Evolutionary conservation across 768 basidiomycete species (phyloP).

Genomic region (Tephrocybe sp.): DNA sequence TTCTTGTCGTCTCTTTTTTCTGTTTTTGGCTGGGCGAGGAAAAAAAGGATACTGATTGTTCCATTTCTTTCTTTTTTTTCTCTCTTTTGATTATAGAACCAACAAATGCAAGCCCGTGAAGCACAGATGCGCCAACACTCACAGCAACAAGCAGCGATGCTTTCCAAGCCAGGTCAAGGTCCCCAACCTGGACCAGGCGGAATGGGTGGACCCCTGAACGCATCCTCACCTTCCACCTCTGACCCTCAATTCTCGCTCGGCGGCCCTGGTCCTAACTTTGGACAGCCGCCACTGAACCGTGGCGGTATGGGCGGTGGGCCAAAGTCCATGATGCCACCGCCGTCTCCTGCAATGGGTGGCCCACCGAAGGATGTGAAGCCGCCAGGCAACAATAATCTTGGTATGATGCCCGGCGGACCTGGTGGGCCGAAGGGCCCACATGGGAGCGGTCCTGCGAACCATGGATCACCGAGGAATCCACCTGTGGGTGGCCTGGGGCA

Average conservation of each 20-base stretch:
- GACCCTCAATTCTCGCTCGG: slow-evolving; percentile 43
- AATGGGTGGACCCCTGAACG: slow-evolving; percentile 27
- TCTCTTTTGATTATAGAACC: slow-evolving; percentile 13
- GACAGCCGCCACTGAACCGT: slow-evolving; percentile 18
- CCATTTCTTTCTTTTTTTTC: not conserved
- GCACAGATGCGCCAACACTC: slow-evolving; percentile 29
- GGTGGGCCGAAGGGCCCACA: slow-evolving; percentile 30
- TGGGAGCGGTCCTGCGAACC: slow-evolving; percentile 28
- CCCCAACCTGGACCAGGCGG: slow-evolving; percentile 23
- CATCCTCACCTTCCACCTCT: slow-evolving; percentile 44
- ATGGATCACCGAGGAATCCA: slow-evolving; percentile 43
- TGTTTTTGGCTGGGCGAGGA: too few species aligned
- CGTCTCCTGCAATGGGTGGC: slow-evolving; percentile 45
- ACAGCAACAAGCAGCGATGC: slow-evolving; percentile 8
- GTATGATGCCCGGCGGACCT: slow-evolving; percentile 2
- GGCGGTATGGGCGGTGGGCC: slow-evolving; percentile 33
- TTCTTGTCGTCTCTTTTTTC: not conserved
- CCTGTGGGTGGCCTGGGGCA: slow-evolving; percentile 15
- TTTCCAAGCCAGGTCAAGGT: slow-evolving; percentile 29
- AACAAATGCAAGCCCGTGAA: slow-evolving; percentile 18
- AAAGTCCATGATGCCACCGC: slow-evolving; percentile 50
- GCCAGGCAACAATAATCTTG: too few species aligned
- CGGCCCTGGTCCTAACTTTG: too few species aligned
- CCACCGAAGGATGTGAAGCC: slow-evolving; percentile 27
- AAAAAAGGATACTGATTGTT: too few species aligned